Evolutionary conservation across 305 asterid genomes (phyloP).

Genomic region (Coffea humblotiana): DNA sequence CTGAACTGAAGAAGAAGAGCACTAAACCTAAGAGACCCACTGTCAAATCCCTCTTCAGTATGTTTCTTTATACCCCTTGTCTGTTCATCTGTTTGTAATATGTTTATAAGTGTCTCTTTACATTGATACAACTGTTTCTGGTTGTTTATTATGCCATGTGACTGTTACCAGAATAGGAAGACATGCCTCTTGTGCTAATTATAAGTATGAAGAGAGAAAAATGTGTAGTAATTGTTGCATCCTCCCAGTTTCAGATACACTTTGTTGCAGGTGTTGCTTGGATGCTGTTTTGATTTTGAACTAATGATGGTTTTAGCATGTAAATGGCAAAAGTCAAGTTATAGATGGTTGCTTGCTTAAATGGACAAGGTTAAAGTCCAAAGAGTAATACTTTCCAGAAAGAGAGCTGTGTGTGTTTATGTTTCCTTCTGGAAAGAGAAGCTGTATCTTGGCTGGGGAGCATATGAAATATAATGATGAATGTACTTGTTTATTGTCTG

Average conservation of each 20-base stretch:
- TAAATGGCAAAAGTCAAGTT: neutral
- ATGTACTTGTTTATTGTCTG: too few species aligned
- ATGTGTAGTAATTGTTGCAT: neutral
- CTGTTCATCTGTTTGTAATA: neutral
- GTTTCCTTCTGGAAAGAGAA: neutral
- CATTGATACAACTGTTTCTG: neutral
- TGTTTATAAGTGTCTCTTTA: neutral
- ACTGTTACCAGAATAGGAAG: neutral
- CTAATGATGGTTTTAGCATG: neutral
- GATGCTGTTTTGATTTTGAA: neutral
- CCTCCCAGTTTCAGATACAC: neutral
- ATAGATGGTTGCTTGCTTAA: neutral
- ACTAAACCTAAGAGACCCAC: slow-evolving; percentile 88
- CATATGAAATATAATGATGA: neutral
- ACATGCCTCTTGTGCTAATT: neutral
- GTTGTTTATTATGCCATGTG: neutral
- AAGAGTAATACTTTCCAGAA: neutral
- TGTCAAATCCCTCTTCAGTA: slow-evolving; percentile 93
- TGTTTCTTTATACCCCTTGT: slow-evolving; percentile 26
- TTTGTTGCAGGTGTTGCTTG: neutral
- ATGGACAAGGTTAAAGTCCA: neutral
- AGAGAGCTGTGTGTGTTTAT: neutral
- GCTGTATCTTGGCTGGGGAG: neutral
- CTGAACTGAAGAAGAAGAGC: slow-evolving; percentile 89
- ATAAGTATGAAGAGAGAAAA: neutral